Evolutionary conservation across 2,329 filamentous ascomycete species (phyloP), one percentile per base, ranked within the genome.

Genomic region (Rhynchosporium graminicola): DNA sequence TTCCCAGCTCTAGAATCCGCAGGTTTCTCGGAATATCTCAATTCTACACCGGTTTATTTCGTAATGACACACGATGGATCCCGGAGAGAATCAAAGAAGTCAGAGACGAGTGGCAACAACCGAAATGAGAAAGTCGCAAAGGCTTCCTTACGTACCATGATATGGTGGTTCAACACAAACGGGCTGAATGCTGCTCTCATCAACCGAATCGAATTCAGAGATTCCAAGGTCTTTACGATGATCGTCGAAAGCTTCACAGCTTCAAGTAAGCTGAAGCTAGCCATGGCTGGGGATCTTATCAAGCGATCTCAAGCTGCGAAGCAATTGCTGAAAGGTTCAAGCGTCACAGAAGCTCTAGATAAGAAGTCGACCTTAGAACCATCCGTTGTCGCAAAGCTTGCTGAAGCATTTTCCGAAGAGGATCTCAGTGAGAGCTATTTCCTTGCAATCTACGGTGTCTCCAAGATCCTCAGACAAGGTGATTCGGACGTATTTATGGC

Each of bases 31-130:
- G 68, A 79, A 0, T 89, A 90, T 68, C 75, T 90, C 1, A 66
- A 76, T 2, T 70, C 72, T 1, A 79, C 81, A 29, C 81, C 84
- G 0, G 77, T 86, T 3, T 87, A 89, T 70, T 90, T 92, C 67
- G 75, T 91, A 58, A 82, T 92, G 77, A 84, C 83, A 58, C 87
- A 90, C 67, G 86, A 91, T 71, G 88, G 87, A 20, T 69, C 75
- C 52, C 60, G 52, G 1, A 50, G 62, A 62, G 62, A 55, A 40
- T 57, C 59, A 4, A 60, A 54, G 9, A 42, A 48, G 5, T 5
- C 33, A 1, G 43, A 61, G 15, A 48, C n/a, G 26, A 55, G 15
- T 47, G 60, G 56, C 7, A 56, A 55, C 28, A 55, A 48, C 36
- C 28, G 56, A 28, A 63, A 66, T 43, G 61, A 61, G 28, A 65